A percentile compares a stretch with the other conserved stretches of the same genome.
phyloP scores from a whole-genome alignment of 2,329 filamentous ascomycete genomes.

The Hypomyces rosellus region DNA sequence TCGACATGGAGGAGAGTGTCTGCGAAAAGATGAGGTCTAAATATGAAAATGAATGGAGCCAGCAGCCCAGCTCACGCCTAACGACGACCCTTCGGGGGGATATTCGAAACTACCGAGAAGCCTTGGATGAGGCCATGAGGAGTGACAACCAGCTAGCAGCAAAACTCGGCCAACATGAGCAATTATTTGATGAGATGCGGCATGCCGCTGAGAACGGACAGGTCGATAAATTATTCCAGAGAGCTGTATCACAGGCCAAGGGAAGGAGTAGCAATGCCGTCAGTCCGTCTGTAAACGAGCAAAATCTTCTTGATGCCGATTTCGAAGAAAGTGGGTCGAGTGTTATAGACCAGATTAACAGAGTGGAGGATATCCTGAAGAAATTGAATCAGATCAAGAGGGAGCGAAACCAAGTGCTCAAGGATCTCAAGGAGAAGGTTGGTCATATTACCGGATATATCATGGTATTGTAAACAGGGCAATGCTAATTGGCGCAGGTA shows the following conservation, averaged over 20 bases:
- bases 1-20: conserved; percentile 95
- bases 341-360: conserved; percentile 81
- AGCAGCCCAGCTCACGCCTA: conserved; percentile 86
- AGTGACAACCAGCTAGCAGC: conserved; percentile 80
- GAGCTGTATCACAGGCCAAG: conserved; percentile 73
- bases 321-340: conserved; percentile 75
- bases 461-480: too few species aligned
- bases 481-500: conserved; percentile 47
- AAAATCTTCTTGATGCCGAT: conserved; percentile 83
- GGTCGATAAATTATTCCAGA: conserved; percentile 82
- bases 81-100: conserved; percentile 84
- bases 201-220: conserved; percentile 80
- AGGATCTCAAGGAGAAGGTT: conserved; percentile 97
- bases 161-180: conserved; percentile 79
- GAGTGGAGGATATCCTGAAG: conserved; percentile 83
- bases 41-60: conserved; percentile 92
- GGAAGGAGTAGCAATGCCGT: conserved; percentile 54
- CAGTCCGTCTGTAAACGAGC: conserved; percentile 59
- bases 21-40: conserved; percentile 99
- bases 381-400: conserved; percentile 89
- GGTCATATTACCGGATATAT: conserved; percentile 15
- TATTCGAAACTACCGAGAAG: conserved; percentile 79
- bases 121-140: conserved; percentile 78
- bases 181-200: conserved; percentile 92
- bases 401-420: conserved; percentile 84